Evolutionary conservation across 768 basidiomycete genomes (phyloP), one percentile per base, ranked within the genome.

Genomic region (Symmetrospora coprosmae): DNA sequence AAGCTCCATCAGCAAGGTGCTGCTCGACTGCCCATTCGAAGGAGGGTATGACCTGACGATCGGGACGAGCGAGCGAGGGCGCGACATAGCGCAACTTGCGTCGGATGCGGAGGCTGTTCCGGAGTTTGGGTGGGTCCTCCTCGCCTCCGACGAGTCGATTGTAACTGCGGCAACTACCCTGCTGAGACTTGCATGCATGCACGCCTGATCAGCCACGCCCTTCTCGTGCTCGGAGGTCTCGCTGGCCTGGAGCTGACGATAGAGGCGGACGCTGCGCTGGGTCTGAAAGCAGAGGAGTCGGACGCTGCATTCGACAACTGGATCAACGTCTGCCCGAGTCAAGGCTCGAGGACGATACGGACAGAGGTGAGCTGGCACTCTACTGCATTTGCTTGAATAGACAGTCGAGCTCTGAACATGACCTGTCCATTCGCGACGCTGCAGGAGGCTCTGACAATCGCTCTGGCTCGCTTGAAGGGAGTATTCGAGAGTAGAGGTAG

Each of bases 161-260:
- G n/a, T n/a, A n/a, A n/a, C n/a, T n/a, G n/a, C n/a, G n/a, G n/a
- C n/a, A n/a, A n/a, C n/a, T n/a, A n/a, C n/a, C n/a, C n/a, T n/a
- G n/a, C n/a, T n/a, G n/a, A n/a, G n/a, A n/a, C n/a, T n/a, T n/a
- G n/a, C n/a, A n/a, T n/a, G n/a, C n/a, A n/a, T n/a, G n/a, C n/a
- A n/a, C n/a, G n/a, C n/a, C n/a, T 28, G 25, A n/a, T n/a, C 37
- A 62, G 34, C 23, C 51, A 51, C 27, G 58, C 40, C 16, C 47
- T 62, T 14, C n/a, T 62, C 35, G 41, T 50, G 1, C 37, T 62
- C 4, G 61, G 61, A 7, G 48, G 48, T 21, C 37, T 62, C 0
- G 50, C 61, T 7, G 61, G 61, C 0, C 38, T 62, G 19, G 61
- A 62, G 45, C 46, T 62, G n/a, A 49, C 34, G n/a, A 48, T 62